phyloP scores from a whole-genome alignment of 306 rosid species.

The Inga oerstediana region DNA sequence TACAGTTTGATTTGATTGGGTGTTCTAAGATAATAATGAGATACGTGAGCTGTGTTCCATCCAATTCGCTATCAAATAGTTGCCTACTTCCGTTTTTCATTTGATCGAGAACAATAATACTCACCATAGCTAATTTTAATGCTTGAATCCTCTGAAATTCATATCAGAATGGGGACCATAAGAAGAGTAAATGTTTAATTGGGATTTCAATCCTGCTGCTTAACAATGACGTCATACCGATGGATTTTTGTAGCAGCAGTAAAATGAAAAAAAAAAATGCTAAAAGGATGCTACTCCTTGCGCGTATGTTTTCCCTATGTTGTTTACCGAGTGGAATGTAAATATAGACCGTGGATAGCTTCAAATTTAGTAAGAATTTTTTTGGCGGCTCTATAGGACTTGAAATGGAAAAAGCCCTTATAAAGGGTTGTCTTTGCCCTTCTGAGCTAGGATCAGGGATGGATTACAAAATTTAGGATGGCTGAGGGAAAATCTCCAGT shows the following conservation, averaged over 20 bases:
- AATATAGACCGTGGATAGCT: neutral
- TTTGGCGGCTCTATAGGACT: neutral
- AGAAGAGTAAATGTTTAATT: slow-evolving; percentile 2
- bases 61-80: neutral
- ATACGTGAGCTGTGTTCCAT: neutral
- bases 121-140: neutral
- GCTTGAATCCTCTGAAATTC: neutral
- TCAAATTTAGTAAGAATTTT: neutral
- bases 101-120: neutral
- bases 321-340: neutral
- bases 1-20: neutral
- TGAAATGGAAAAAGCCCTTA: neutral
- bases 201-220: neutral
- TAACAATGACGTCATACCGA: neutral
- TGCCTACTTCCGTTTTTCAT: neutral
- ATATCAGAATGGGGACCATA: slow-evolving; percentile 1
- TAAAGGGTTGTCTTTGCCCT: neutral
- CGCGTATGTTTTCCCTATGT: neutral
- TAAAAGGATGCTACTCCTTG: neutral
- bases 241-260: neutral
- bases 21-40: neutral
- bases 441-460: neutral
- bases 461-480: neutral
- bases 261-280: neutral
- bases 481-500: neutral